Conservation (phyloP, 2,329 filamentous ascomycete species). For the Diaporthe nobilis region DNA sequence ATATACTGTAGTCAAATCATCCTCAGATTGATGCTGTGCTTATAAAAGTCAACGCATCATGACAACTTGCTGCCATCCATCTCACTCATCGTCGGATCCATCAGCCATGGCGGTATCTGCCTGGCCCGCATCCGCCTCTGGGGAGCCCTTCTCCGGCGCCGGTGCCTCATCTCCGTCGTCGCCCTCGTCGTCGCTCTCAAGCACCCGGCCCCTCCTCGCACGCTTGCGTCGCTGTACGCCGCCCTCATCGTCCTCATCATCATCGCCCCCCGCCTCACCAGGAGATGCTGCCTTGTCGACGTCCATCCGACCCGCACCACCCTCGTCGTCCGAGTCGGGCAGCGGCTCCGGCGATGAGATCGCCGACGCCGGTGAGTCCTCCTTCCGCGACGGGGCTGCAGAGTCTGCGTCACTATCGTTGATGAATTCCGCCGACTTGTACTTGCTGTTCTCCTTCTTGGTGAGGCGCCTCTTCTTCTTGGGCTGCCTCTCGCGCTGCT, state of each 20-base stretch:
- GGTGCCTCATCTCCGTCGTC: conserved; percentile 53
- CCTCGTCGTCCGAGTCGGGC: conserved; percentile 49
- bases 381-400: conserved; percentile 47
- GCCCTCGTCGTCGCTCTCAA: conserved; percentile 69
- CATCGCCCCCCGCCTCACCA: conserved; percentile 28
- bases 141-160: conserved; percentile 39
- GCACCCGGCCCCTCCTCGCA: conserved; percentile 64
- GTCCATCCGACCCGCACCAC: conserved; percentile 65
- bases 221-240: conserved; percentile 57
- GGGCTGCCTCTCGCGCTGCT: conserved; percentile 63
- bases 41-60: background rate
- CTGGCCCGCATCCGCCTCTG: conserved; percentile 42
- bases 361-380: conserved; percentile 44
- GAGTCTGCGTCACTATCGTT: conserved; percentile 78
- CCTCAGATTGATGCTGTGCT: conserved; percentile 11
- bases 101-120: conserved; percentile 53
- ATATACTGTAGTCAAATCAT: background rate
- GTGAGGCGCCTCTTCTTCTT: conserved; percentile 74
- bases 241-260: conserved; percentile 65
- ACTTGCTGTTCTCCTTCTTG: conserved; percentile 73
- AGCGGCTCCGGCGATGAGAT: conserved; percentile 40
- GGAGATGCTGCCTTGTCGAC: conserved; percentile 58
- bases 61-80: conserved; percentile 33
- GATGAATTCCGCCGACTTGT: conserved; percentile 88
- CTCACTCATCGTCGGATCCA: conserved; percentile 52